Percentiles rank a stretch among this genome's conserved stretches.
Evolutionary conservation across 1,284 basidiomycete species (phyloP).

Genomic region (Grifola frondosa): DNA sequence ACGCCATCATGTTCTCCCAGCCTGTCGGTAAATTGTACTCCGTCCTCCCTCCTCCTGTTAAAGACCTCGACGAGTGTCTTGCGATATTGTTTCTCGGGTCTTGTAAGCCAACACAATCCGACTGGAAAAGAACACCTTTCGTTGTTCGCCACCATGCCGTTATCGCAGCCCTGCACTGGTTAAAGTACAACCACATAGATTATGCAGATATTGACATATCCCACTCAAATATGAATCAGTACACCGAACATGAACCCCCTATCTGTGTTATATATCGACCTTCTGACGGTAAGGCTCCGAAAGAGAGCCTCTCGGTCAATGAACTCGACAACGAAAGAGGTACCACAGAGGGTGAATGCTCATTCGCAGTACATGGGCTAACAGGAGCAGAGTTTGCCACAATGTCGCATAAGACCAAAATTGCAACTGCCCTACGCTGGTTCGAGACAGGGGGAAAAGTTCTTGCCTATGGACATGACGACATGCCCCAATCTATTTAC

Average conservation of each 20-base stretch:
- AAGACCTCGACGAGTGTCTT: constrained; percentile 1
- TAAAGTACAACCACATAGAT: constrained; percentile 37
- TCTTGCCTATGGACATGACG: constrained; percentile 18
- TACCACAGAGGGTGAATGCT: constrained; percentile 29
- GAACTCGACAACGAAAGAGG: constrained; percentile 32
- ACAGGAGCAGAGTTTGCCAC: constrained; percentile 24
- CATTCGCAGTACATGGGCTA: constrained; percentile 37
- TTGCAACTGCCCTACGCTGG: constrained; percentile 17
- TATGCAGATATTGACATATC: constrained; percentile 39
- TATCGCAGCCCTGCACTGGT: constrained; percentile 35
- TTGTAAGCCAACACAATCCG: constrained; percentile 29
- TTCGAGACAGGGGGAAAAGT: constrained; percentile 13
- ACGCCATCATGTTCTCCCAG: constrained; percentile 1
- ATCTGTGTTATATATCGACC: constrained; percentile 29
- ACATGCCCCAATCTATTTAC: constrained; percentile 19
- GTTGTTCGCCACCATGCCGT: constrained; percentile 32
- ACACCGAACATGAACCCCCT: constrained; percentile 30
- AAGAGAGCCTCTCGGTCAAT: constrained; percentile 24
- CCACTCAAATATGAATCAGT: constrained; percentile 30
- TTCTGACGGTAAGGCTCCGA: constrained; percentile 15
- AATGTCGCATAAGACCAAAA: constrained; percentile 3
- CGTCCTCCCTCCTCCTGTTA: neutral
- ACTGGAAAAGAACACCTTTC: constrained; percentile 35
- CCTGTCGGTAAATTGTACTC: neutral
- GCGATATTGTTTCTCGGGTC: constrained; percentile 32